Evolutionary conservation across 129 eudicot genomes (phyloP).

Genomic region (Sambucus nigra): DNA sequence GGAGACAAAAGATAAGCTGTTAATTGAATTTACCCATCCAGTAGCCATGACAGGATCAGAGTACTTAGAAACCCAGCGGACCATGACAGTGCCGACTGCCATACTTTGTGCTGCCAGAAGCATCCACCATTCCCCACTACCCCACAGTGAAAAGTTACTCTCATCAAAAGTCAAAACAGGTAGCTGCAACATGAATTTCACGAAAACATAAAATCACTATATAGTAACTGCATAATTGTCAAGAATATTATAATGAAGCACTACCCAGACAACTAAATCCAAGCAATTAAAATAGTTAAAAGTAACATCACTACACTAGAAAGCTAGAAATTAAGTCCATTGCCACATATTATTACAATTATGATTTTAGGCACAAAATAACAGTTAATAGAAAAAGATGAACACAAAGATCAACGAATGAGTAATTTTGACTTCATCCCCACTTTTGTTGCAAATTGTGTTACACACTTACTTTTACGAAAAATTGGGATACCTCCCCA

Average conservation of each 20-base stretch:
- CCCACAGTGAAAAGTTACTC: slow-evolving; percentile 76
- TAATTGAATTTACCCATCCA: slow-evolving; percentile 70
- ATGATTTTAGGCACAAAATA: background rate
- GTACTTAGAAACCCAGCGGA: slow-evolving; percentile 96
- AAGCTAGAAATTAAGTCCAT: too few relatives aligned
- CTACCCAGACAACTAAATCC: too few relatives aligned
- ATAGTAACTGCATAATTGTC: background rate
- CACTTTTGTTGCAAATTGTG: too few relatives aligned
- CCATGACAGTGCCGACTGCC: slow-evolving; percentile 99
- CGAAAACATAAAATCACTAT: too few relatives aligned
- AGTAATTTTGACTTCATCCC: too few relatives aligned
- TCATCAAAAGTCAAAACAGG: slow-evolving; percentile 60
- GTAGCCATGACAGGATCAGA: slow-evolving; percentile 99
- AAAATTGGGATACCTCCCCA: too few relatives aligned
- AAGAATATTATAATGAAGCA: background rate
- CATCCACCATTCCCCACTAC: slow-evolving; percentile 99
- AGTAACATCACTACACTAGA: background rate
- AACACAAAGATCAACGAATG: too few relatives aligned
- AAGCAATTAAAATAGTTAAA: too few relatives aligned
- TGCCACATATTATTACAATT: too few relatives aligned
- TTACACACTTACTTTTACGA: too few relatives aligned
- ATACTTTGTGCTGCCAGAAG: slow-evolving; percentile 98
- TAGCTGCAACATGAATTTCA: slow-evolving; percentile 36
- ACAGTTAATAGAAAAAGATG: background rate
- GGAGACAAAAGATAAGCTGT: too few relatives aligned